phyloP scores from a whole-genome alignment of 23 red algal genomes.

The Gracilaria gracilis region DNA sequence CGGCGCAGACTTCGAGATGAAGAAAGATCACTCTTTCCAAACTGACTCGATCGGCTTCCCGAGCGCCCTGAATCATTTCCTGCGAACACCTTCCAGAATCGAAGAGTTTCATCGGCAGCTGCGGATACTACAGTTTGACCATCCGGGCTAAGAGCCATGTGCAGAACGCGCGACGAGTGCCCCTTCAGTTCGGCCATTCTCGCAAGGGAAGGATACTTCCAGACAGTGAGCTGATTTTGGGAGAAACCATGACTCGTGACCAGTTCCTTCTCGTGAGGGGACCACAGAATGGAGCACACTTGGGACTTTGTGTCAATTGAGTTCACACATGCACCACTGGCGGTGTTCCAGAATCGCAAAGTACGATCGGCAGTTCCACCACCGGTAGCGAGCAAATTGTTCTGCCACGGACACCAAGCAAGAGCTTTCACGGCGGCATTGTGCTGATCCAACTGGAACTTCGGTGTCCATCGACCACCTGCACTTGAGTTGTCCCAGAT shows the following conservation, averaged over 20 bases:
- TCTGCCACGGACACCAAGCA: constrained; percentile 99
- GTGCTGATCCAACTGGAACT: constrained; percentile 80
- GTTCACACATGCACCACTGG: constrained; percentile 89
- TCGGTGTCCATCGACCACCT: constrained; percentile 46
- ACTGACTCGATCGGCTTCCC: neutral
- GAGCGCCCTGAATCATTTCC: constrained; percentile 47
- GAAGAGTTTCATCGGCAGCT: constrained; percentile 97
- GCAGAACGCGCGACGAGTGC: constrained; percentile 94
- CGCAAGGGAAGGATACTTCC: constrained; percentile 95
- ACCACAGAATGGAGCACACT: constrained; percentile 97
- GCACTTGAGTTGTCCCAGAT: constrained; percentile 81
- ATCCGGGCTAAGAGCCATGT: constrained; percentile 90
- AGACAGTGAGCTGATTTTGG: constrained; percentile 97
- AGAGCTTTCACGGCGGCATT: constrained; percentile 97
- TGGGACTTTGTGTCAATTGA: constrained; percentile 96
- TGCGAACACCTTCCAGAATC: constrained; percentile 98
- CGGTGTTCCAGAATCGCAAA: constrained; percentile 97
- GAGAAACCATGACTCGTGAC: constrained; percentile 97
- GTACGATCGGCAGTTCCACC: constrained; percentile 96
- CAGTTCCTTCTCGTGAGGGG: constrained; percentile 91
- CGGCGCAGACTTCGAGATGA: constrained; percentile 27
- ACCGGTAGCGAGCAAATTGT: constrained; percentile 90
- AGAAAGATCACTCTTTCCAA: constrained; percentile 36
- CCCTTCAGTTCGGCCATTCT: constrained; percentile 94
- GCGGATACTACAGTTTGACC: constrained; percentile 96